Percentiles rank a stretch among this genome's conserved stretches.
Conservation (phyloP, 768 basidiomycete genomes). For the Cubamyces sp. region DNA sequence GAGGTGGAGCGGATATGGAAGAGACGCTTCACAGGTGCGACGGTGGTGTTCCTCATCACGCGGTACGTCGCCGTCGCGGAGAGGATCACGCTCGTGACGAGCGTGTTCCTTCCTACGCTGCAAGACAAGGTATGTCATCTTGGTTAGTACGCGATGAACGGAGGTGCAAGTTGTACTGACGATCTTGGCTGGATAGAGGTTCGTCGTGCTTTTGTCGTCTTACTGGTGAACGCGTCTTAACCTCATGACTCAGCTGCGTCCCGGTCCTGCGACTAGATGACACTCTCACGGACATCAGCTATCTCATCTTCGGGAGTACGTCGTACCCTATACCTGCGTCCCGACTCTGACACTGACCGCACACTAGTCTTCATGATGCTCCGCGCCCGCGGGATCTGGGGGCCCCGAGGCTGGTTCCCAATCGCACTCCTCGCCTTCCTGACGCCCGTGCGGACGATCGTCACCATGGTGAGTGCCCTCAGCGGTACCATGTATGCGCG, state of each 20-base stretch:
- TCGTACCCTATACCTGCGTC: background rate
- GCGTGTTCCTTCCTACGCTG: slow-evolving; percentile 23
- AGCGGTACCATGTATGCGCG: too few relatives aligned
- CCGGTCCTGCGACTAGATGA: slow-evolving; percentile 28
- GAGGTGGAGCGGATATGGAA: slow-evolving; percentile 27
- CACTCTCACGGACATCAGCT: slow-evolving; percentile 24
- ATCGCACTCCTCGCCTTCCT: slow-evolving; percentile 11
- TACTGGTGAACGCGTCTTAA: too few relatives aligned
- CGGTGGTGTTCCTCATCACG: slow-evolving; percentile 21
- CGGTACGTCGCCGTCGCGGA: slow-evolving; percentile 25
- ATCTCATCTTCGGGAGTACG: slow-evolving; percentile 25
- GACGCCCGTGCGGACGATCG: slow-evolving; percentile 14
- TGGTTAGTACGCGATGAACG: background rate
- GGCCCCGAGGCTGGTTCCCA: slow-evolving; percentile 18
- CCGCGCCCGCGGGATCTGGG: slow-evolving; percentile 25
- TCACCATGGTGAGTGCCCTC: slow-evolving; percentile 19
- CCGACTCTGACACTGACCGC: background rate
- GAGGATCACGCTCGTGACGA: slow-evolving; percentile 20
- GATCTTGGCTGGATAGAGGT: slow-evolving; percentile 10
- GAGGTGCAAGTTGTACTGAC: too few relatives aligned
- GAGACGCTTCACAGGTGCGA: slow-evolving; percentile 22
- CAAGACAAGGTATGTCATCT: slow-evolving; percentile 15
- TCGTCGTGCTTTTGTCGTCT: background rate
- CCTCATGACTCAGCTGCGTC: slow-evolving; percentile 16
- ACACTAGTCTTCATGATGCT: slow-evolving; percentile 24